Base-by-base conservation (phyloP, 169 alveolate species). In the Cryptosporidium canis region DNA sequence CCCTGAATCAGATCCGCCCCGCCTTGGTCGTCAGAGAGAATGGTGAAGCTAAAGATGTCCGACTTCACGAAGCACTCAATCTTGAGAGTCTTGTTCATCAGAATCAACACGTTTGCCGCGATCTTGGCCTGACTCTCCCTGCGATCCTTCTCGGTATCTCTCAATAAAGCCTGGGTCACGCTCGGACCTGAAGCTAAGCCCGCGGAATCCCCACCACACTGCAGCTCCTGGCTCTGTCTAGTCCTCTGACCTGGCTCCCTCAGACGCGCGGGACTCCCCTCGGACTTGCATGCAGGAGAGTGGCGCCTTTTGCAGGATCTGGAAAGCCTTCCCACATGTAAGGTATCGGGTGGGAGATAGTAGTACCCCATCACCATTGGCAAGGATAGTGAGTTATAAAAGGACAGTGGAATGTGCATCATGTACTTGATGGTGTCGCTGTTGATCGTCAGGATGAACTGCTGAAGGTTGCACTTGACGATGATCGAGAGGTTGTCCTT, bases 341-440 rank as follows among this genome's bases (percentile, higher is more conserved):
- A 45, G 9, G 72, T 77, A 41, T 77, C 64, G 0, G 61, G 63
- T 39, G 87, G 87, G 7, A 77, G 45, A 61, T 58, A 77, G 44
- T 77, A 77, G 51, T 77, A 77, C 1, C 87, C 87, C 41, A 58
- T 37, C 35, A 77, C 27, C 47, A 35, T 58, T 8, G 87, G 87
- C 4, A 77, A 44, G 14, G 72, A 35, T 11, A 77, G 41, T 16
- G 61, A 39, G 24, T 41, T 58, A 39, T 77, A 77, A 58, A 77
- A 77, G 16, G 77, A 77, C 24, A 77, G 39, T n/a, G 87, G 87
- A 41, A 77, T 61, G 37, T 77, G 87, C 44, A 77, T 45, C 27
- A 77, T 12, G 58, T 77, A 77, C 37, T 45, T 77, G 9, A 77
- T 33, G 37, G 87, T 58, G 21, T 77, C 87, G 14, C 29, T 35